Conservation (phyloP, 2,329 filamentous ascomycete genomes). For the Ophiocordyceps camponoti-rufipedis region DNA sequence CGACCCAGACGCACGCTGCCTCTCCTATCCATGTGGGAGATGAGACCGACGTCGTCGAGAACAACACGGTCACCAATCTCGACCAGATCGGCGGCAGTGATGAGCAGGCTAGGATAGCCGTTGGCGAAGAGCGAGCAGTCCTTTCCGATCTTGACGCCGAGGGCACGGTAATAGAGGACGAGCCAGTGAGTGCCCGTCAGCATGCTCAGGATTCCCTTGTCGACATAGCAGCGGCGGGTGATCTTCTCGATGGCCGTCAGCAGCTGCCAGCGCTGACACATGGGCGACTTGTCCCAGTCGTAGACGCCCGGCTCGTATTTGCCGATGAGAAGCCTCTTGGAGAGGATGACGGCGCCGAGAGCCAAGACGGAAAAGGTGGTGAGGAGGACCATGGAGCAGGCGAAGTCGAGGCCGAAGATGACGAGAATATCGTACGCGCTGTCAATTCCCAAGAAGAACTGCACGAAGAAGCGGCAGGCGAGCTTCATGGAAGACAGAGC, state of each 20-base stretch:
- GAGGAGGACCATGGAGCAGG: slow-evolving; percentile 10
- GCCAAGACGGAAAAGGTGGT: slow-evolving; percentile 25
- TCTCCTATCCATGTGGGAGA: slow-evolving; percentile 36
- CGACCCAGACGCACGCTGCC: slow-evolving; percentile 36
- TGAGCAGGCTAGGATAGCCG: slow-evolving; percentile 30
- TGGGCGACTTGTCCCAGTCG: slow-evolving; percentile 38
- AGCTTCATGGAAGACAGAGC: slow-evolving; percentile 29
- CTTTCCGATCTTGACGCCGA: slow-evolving; percentile 33
- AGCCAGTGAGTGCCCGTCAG: slow-evolving; percentile 34
- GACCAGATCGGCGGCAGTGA: slow-evolving; percentile 39
- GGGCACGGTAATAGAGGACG: slow-evolving; percentile 30
- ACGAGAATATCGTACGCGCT: slow-evolving; percentile 13
- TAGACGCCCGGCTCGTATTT: slow-evolving; percentile 30
- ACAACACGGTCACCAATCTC: slow-evolving; percentile 31
- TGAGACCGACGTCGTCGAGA: slow-evolving; percentile 36
- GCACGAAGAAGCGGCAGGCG: slow-evolving; percentile 15
- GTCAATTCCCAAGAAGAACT: slow-evolving; percentile 6
- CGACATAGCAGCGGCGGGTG: slow-evolving; percentile 28
- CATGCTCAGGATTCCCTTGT: slow-evolving; percentile 31
- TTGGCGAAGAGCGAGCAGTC: slow-evolving; percentile 37
- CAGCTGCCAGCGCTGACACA: slow-evolving; percentile 40
- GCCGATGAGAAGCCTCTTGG: slow-evolving; percentile 35
- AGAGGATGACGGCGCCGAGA: slow-evolving; percentile 20
- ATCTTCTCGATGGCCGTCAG: slow-evolving; percentile 32
- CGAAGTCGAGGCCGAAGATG: slow-evolving; percentile 22